A percentile compares a stretch with the other conserved stretches of the same genome.
These are phyloP conservation scores for Gaultheria prostrata DNA, from an alignment of 148 eudicot genomes.

Conservation along the genomic window DNA sequence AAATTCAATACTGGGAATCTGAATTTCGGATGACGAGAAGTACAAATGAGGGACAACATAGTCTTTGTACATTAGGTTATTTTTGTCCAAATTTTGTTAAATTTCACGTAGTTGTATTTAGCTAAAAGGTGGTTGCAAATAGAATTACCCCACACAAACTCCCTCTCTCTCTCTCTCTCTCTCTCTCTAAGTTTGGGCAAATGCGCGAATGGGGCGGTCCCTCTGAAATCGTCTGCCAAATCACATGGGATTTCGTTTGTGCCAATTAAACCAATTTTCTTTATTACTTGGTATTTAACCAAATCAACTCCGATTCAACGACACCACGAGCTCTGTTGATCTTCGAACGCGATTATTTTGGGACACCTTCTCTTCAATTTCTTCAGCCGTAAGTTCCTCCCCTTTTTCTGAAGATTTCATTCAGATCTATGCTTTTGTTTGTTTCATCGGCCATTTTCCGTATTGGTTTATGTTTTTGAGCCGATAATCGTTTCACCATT, in stretches of 20 bases:
- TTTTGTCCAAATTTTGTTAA: too few relatives aligned
- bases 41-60: too few relatives aligned
- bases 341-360: not conserved
- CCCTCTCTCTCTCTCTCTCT: not conserved
- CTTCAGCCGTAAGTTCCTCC: slow-evolving; percentile 7
- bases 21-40: too few relatives aligned
- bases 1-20: too few relatives aligned
- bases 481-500: not conserved
- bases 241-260: not conserved
- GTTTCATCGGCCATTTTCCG: not conserved
- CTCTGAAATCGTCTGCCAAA: not conserved
- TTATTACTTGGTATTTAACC: not conserved
- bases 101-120: too few relatives aligned
- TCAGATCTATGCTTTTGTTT: not conserved
- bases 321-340: not conserved
- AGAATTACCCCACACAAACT: not conserved
- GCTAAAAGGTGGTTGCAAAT: too few relatives aligned
- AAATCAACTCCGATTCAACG: slow-evolving; percentile 4
- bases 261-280: not conserved
- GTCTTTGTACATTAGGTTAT: too few relatives aligned
- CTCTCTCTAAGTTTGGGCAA: not conserved
- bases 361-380: not conserved
- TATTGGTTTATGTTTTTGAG: not conserved
- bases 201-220: not conserved
- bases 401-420: not conserved